Conservation (phyloP, 352 stramenopile genomes). For the Phytophthora kernoviae region DNA sequence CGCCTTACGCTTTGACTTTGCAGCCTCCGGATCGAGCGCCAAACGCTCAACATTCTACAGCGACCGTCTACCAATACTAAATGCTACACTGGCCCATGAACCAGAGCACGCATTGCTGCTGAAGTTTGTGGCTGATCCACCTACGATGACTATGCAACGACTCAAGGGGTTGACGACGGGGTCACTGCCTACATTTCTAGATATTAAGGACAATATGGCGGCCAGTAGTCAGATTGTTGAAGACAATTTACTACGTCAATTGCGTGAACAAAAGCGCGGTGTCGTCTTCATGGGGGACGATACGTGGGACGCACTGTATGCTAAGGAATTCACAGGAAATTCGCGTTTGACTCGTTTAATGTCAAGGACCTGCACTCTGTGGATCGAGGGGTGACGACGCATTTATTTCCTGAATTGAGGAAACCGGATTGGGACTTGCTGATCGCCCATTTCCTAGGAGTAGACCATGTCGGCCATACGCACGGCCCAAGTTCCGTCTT, state of each 20-base stretch:
- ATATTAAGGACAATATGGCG: conserved; percentile 95
- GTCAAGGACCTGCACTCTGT: conserved; percentile 98
- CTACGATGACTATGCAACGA: conserved; percentile 98
- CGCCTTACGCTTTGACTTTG: conserved; percentile 97
- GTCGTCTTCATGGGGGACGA: conserved; percentile 99
- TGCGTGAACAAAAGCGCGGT: conserved; percentile 49
- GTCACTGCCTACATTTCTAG: conserved; percentile 97
- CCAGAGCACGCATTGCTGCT: conserved; percentile 81
- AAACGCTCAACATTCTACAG: conserved; percentile 65
- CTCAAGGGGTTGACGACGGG: conserved; percentile 98
- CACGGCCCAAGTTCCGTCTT: conserved; percentile 93
- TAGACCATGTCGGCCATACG: conserved; percentile 98
- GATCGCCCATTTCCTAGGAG: conserved; percentile 90
- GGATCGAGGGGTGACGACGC: conserved; percentile 90
- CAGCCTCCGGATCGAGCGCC: conserved; percentile 29
- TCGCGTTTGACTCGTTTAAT: conserved; percentile 98
- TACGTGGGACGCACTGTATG: conserved; percentile 97
- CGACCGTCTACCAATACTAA: conserved; percentile 86
- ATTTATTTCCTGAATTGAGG: conserved; percentile 78
- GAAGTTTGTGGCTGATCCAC: conserved; percentile 96
- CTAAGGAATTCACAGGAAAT: conserved; percentile 90
- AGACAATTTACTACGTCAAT: conserved; percentile 96
- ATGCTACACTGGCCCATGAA: conserved; percentile 53
- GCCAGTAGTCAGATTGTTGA: conserved; percentile 91
- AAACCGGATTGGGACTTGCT: conserved; percentile 78